Evolutionary conservation across 139 green algal genomes (phyloP).

Genomic region (Closterium sp.): DNA sequence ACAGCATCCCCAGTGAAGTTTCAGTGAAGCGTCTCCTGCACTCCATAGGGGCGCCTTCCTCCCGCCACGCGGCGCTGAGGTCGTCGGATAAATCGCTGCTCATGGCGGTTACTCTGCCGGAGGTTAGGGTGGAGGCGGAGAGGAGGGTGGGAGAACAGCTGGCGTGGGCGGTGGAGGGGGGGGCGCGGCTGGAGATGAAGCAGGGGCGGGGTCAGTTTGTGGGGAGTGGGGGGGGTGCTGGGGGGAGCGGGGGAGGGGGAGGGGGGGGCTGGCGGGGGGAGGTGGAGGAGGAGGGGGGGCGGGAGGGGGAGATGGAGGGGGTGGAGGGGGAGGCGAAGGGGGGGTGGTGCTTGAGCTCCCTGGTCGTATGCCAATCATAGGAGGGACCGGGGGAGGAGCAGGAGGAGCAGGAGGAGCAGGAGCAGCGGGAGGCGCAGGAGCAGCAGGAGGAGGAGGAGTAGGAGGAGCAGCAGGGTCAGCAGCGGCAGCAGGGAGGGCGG

Average conservation of each 20-base stretch:
- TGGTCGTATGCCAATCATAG: neutral
- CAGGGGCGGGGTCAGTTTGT: neutral
- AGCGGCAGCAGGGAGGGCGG: neutral
- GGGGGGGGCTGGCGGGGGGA: neutral
- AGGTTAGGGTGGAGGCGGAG: neutral
- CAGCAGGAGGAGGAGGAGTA: neutral
- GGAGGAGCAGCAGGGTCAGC: neutral
- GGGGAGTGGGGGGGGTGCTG: neutral
- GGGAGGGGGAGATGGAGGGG: too few species aligned
- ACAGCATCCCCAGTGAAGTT: neutral
- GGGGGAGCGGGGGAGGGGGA: neutral
- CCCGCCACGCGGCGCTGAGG: neutral
- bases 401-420: neutral
- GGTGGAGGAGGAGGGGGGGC: neutral
- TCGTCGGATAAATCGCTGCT: neutral
- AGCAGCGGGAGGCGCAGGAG: neutral
- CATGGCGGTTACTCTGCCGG: neutral
- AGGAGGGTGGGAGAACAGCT: neutral
- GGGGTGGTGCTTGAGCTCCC: neutral
- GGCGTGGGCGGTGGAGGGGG: neutral
- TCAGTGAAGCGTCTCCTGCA: neutral
- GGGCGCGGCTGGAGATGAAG: neutral
- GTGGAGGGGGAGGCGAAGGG: neutral
- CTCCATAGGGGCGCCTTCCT: neutral
- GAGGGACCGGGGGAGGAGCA: neutral